Evolutionary conservation across 1,284 basidiomycete species (phyloP), one percentile per base, ranked within the genome.

Genomic region (Apiotrichum montevideense): DNA sequence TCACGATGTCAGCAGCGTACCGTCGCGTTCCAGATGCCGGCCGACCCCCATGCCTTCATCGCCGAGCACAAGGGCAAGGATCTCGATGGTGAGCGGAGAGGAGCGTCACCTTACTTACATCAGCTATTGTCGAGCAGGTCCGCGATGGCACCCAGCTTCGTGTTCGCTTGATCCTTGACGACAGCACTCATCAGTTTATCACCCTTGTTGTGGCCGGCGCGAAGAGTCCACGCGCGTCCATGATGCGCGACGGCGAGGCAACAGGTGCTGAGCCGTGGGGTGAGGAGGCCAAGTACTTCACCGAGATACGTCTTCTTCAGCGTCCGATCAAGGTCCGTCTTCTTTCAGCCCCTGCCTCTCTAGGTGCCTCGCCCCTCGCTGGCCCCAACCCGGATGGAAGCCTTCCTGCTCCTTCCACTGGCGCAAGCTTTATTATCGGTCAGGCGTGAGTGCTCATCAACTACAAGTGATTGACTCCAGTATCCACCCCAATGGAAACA

Each of bases 261-360:
- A 62, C 63, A 4, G 62, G 60, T 4, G 85, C 88, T 13, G 90
- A 94, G 73, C 83, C 81, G 42, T 91, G 84, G 81, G 87, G 84
- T 58, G 90, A 93, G 78, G 90, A 97, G 87, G 90, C 93, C 51
- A 91, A 87, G 78, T 93, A 87, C 79, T 98, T 98, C 78, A 89
- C 88, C 57, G 95, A 98, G 78, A 87, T 86, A 8, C 85, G 95
- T 54, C 82, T 98, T 34, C 82, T 98, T 39, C 95, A 98, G 77
- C 86, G 95, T 51, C 79, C 82, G 44, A 88, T 98, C 63, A 88
- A 86, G 61, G 88, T 96, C 21, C 83, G 87, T 46, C 84, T 98
- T 35, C 81, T 98, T 43, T 94, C 92, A 0, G 80, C 97, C 5
- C 94, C 94, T 2, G 87, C 82, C 44, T 78, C 79, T 1, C 84